A percentile compares a stretch with the other conserved stretches of the same genome.
Conservation (phyloP, 371 early-diverging fungal genomes). For the Rhizopus stolonifer region DNA sequence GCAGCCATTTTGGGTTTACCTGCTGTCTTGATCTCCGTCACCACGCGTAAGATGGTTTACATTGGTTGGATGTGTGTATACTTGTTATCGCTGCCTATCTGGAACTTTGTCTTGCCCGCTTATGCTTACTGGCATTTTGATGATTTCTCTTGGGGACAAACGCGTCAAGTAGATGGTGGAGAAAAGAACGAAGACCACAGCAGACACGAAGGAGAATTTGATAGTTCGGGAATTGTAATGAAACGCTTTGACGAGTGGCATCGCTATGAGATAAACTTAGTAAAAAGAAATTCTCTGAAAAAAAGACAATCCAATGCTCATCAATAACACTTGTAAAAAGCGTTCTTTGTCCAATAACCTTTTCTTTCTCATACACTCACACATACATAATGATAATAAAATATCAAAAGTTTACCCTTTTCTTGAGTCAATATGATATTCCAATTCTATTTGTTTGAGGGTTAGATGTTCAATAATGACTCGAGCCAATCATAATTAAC, state of each 20-base stretch:
- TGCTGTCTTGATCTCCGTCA: slow-evolving; percentile 80
- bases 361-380: too few species aligned
- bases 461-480: not conserved
- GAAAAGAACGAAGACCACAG: slow-evolving; percentile 66
- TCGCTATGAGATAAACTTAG: slow-evolving; percentile 29
- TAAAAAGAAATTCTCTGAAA: slow-evolving; percentile 21
- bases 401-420: too few species aligned
- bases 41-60: slow-evolving; percentile 81
- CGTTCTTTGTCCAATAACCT: too few species aligned
- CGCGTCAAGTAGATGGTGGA: slow-evolving; percentile 77
- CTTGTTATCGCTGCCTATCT: slow-evolving; percentile 84
- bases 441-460: too few species aligned
- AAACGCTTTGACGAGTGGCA: slow-evolving; percentile 51
- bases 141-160: slow-evolving; percentile 96
- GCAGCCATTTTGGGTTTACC: slow-evolving; percentile 83
- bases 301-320: slow-evolving; percentile 37
- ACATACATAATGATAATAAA: too few species aligned
- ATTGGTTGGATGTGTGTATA: slow-evolving; percentile 93
- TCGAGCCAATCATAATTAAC: not conserved
- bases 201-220: slow-evolving; percentile 51
- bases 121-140: slow-evolving; percentile 98
- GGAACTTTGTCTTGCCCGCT: slow-evolving; percentile 90
- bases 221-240: slow-evolving; percentile 49
- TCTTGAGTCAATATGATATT: too few species aligned
- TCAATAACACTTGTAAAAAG: slow-evolving; percentile 29